A percentile compares a stretch with the other conserved stretches of the same genome.
Conservation (phyloP, 2,329 filamentous ascomycete species). For the Teratosphaeria pseudoeucalypti region DNA sequence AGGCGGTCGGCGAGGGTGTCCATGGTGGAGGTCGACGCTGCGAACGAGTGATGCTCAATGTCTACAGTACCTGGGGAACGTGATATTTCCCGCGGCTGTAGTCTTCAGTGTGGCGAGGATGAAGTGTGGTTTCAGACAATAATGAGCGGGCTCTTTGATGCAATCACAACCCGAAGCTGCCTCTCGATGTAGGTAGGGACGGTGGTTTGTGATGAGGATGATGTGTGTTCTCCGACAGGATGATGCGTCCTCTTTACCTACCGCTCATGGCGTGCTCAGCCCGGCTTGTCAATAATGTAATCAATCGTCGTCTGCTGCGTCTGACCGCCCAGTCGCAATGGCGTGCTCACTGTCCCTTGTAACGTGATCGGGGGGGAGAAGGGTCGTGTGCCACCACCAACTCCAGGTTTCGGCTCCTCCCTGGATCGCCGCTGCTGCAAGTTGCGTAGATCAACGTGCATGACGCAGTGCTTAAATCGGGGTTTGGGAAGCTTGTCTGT, state of each 20-base stretch:
- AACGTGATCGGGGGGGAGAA: background rate
- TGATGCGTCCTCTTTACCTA: background rate
- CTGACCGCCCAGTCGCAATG: background rate
- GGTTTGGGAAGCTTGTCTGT: conserved; percentile 1
- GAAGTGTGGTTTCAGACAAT: background rate
- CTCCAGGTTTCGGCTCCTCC: background rate
- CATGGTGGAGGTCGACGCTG: background rate
- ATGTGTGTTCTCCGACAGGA: background rate
- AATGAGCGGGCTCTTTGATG: background rate
- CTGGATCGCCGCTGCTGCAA: background rate
- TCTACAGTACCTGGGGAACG: background rate
- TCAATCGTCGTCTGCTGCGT: background rate
- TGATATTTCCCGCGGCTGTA: background rate
- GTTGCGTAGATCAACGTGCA: background rate
- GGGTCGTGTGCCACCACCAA: background rate
- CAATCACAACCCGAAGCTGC: background rate
- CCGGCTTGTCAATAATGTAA: background rate
- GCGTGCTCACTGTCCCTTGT: background rate
- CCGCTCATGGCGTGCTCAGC: background rate
- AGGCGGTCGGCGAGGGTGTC: background rate
- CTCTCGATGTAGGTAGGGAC: background rate
- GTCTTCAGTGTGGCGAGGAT: background rate
- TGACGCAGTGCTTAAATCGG: background rate
- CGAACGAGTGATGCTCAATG: background rate
- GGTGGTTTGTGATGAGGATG: background rate